Conservation (phyloP, 495 filamentous ascomycete genomes). For the Penicillium waksmanii region DNA sequence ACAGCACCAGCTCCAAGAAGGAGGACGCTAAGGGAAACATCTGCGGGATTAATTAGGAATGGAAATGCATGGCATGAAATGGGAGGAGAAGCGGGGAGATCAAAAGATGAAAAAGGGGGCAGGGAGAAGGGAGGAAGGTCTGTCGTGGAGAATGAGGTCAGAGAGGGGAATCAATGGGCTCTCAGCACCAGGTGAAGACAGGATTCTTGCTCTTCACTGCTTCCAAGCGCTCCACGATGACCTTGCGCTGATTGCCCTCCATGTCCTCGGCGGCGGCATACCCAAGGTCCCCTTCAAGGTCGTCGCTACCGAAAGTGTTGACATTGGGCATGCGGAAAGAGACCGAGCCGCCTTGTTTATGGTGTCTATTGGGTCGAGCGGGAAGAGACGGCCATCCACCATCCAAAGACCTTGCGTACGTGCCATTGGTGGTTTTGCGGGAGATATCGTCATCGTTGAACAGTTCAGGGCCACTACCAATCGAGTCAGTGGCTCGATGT, state of each 20-base stretch:
- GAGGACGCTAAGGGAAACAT: constrained; percentile 24
- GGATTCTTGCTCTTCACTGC: constrained; percentile 94
- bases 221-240: constrained; percentile 95
- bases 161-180: constrained; percentile 5
- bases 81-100: background rate
- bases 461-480: constrained; percentile 40
- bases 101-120: constrained; percentile 4
- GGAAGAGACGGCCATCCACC: constrained; percentile 44
- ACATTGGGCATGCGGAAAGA: constrained; percentile 36
- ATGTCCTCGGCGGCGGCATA: constrained; percentile 93
- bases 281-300: constrained; percentile 88
- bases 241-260: constrained; percentile 85
- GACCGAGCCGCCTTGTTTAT: constrained; percentile 47
- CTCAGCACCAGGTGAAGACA: constrained; percentile 96
- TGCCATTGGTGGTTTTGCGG: constrained; percentile 33
- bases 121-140: too few relatives aligned
- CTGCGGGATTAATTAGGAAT: constrained; percentile 26
- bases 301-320: constrained; percentile 65
- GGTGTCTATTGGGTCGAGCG: constrained; percentile 38
- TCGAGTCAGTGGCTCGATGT: constrained; percentile 35
- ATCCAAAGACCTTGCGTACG: constrained; percentile 38
- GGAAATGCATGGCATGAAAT: constrained; percentile 22
- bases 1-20: constrained; percentile 3
- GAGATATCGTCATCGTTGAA: constrained; percentile 36
- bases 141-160: background rate